Base-by-base conservation (phyloP, 306 rosid genomes). In the Corylus heterophylla region DNA sequence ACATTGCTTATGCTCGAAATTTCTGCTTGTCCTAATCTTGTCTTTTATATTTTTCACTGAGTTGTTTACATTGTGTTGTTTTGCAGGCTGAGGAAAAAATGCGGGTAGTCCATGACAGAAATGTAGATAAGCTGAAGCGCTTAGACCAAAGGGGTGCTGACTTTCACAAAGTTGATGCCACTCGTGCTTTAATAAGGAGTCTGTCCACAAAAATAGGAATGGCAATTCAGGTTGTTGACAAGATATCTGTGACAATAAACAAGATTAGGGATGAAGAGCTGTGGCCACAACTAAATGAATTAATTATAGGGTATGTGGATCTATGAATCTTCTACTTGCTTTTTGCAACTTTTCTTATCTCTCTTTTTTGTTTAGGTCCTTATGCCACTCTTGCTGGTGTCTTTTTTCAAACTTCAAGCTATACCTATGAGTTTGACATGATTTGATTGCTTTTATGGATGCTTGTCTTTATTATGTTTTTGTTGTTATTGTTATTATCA, bases 151-250 rank as follows among this genome's bases (percentile, higher is more conserved):
- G 63, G 83, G 99, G 99, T 69, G 90, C 99, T 42, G 99, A 96
- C 78, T 80, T 83, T 47, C 82, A 86, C 31, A 93, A 96, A 85
- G 84, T 93, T 79, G 97, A 91, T 80, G 10, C 93, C 2, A 91
- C 98, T 77, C 91, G 87, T 71, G 63, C 86, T 44, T 35, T 87
- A 25, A 89, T 93, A 64, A 88, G 91, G 88, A 83, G 80, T 76
- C 88, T 96, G 75, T 96, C 99, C 73, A 89, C 98, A 81, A 93
- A 89, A 88, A 96, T 96, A 70, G 87, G 84, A 86, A 93, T 96
- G 75, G 97, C 99, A 49, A 96, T 96, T 85, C 94, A 96, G 78
- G 97, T 91, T 51, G 98, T 96, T 75, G 99, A 96, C 81, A 90
- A 80, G 87, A 87, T 89, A 72, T 96, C 99, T 47, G 81, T 90